phyloP scores from a whole-genome alignment of 2,329 filamentous ascomycete genomes.

The Aspergillus tanneri region DNA sequence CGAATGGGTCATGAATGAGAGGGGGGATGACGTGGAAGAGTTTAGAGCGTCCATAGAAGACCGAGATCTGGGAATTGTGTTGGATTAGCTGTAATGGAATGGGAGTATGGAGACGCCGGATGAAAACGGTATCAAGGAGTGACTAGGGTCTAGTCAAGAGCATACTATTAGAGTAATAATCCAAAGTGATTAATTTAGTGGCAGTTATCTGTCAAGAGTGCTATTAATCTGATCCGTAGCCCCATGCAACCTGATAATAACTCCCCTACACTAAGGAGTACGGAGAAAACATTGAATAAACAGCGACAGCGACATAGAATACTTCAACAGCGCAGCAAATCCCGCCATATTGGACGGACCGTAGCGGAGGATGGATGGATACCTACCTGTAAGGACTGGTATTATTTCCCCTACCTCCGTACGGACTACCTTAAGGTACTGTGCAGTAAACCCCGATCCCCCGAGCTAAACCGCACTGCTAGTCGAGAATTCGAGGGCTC shows the following conservation, averaged over 20 bases:
- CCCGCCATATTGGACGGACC: no score
- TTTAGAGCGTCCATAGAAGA: conserved; percentile 32
- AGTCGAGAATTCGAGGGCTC: neutral
- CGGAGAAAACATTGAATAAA: no score
- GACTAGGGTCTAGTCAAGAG: neutral
- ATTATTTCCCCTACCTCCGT: no score
- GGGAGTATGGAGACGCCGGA: neutral
- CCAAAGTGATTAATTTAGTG: neutral
- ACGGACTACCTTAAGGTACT: no score
- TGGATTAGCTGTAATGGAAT: conserved; percentile 12
- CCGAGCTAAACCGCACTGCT: conserved; percentile 7
- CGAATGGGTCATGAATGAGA: conserved; percentile 55
- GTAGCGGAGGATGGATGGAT: no score
- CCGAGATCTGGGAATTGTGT: conserved; percentile 34
- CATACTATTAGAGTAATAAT: neutral
- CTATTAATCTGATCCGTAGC: no score
- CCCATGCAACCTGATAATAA: no score
- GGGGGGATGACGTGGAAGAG: conserved; percentile 53
- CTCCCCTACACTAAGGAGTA: no score
- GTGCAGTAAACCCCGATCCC: no score
- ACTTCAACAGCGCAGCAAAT: no score
- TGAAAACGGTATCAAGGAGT: neutral
- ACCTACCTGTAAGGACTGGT: no score
- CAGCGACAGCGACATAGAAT: no score
- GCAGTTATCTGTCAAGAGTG: neutral